phyloP scores from a whole-genome alignment of 2,329 filamentous ascomycete species.

The Chalara sp. region DNA sequence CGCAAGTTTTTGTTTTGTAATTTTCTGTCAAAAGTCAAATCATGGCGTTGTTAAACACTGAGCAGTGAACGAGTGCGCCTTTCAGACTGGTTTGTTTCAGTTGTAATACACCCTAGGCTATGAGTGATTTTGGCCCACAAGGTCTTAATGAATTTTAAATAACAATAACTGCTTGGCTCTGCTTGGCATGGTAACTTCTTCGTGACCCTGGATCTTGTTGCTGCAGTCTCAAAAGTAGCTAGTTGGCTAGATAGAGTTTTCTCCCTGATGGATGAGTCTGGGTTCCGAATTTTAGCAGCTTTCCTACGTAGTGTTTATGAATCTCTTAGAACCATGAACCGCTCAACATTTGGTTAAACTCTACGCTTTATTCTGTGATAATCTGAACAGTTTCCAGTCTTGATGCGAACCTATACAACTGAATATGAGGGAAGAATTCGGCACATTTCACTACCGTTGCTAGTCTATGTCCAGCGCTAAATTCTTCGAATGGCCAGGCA shows the following conservation, averaged over 20 bases:
- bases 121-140: background rate
- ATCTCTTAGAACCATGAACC: background rate
- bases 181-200: background rate
- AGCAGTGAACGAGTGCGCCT: background rate
- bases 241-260: background rate
- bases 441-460: background rate
- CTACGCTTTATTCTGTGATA: background rate
- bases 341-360: background rate
- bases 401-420: background rate
- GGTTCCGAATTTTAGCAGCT: background rate
- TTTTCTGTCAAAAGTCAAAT: too few relatives aligned
- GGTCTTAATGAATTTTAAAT: background rate
- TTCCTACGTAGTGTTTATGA: too few relatives aligned
- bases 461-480: background rate
- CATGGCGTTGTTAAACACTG: too few relatives aligned
- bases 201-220: background rate
- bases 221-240: background rate
- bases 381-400: background rate
- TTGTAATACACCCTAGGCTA: background rate
- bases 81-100: background rate
- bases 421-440: background rate
- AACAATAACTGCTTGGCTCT: background rate
- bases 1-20: too few relatives aligned
- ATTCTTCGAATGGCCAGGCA: background rate
- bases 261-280: background rate